These are phyloP conservation scores for Scutellaria barbata DNA, from an alignment of 257 asterid genomes.

Conservation along the genomic window DNA sequence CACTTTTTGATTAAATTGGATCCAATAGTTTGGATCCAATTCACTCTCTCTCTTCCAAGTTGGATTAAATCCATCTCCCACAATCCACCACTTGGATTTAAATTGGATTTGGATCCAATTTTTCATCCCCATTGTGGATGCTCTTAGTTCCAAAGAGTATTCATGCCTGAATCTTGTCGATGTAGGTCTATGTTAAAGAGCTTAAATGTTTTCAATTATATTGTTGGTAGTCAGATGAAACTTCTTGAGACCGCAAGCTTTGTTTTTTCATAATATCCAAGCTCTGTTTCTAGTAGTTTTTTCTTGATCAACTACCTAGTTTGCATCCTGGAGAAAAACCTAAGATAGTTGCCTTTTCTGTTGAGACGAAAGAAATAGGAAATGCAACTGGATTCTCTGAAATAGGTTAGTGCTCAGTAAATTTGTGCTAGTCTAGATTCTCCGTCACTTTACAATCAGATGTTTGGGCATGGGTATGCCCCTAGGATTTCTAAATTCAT, in stretches of 20 bases:
- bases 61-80: too few species aligned
- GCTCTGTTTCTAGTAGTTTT: neutral
- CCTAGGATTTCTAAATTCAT: neutral
- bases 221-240: slow-evolving; percentile 8
- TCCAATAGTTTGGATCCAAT: too few species aligned
- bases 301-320: neutral
- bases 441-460: neutral
- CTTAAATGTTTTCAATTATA: slow-evolving; percentile 5
- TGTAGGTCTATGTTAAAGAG: slow-evolving; percentile 19
- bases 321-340: neutral
- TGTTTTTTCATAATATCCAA: neutral
- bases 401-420: slow-evolving; percentile 5
- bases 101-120: too few species aligned
- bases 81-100: too few species aligned
- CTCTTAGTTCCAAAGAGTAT: neutral
- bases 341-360: neutral
- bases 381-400: neutral
- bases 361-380: neutral
- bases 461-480: slow-evolving; percentile 3
- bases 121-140: too few species aligned
- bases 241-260: slow-evolving; percentile 4
- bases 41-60: too few species aligned
- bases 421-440: slow-evolving; percentile 7
- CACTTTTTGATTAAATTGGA: too few species aligned
- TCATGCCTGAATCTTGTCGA: neutral